Evolutionary conservation across 2,329 filamentous ascomycete genomes (phyloP).

Genomic region (Hirsutella minnesotensis): DNA sequence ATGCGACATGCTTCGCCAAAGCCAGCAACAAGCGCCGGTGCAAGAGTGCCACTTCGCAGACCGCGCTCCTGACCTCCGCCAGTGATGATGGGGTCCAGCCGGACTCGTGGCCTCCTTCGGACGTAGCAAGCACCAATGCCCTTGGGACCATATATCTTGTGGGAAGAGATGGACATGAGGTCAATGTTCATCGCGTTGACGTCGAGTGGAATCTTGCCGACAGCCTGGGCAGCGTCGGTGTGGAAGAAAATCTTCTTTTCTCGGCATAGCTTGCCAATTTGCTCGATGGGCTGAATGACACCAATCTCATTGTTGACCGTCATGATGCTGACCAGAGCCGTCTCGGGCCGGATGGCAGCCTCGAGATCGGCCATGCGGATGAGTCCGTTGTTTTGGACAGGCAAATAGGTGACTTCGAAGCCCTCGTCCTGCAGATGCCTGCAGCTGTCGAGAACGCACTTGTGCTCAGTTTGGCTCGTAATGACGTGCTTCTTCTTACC

Average conservation of each 20-base stretch:
- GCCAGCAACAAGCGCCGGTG: constrained; percentile 77
- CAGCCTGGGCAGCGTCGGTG: constrained; percentile 89
- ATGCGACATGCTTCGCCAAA: constrained; percentile 94
- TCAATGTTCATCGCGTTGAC: constrained; percentile 98
- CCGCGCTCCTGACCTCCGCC: constrained; percentile 95
- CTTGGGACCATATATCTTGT: constrained; percentile 98
- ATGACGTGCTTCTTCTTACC: constrained; percentile 99
- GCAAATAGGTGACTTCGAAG: constrained; percentile 92
- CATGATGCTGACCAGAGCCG: constrained; percentile 91
- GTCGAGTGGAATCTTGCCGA: constrained; percentile 95
- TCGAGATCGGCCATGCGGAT: constrained; percentile 75
- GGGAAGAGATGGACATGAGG: constrained; percentile 95
- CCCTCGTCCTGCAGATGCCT: constrained; percentile 94
- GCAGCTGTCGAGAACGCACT: constrained; percentile 96
- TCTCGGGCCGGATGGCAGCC: constrained; percentile 82
- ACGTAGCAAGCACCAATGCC: constrained; percentile 96
- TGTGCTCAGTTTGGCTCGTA: constrained; percentile 95
- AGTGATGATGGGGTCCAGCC: constrained; percentile 89
- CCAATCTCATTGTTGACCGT: constrained; percentile 99
- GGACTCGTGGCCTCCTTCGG: constrained; percentile 80
- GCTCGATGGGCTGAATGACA: constrained; percentile 89
- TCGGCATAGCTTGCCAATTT: constrained; percentile 88
- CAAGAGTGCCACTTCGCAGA: constrained; percentile 83
- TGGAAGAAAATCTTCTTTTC: constrained; percentile 96
- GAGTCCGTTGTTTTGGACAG: constrained; percentile 78